These are phyloP conservation scores for Lasiosphaeria hispida DNA, from an alignment of 495 filamentous ascomycete species.

Conservation along the genomic window DNA sequence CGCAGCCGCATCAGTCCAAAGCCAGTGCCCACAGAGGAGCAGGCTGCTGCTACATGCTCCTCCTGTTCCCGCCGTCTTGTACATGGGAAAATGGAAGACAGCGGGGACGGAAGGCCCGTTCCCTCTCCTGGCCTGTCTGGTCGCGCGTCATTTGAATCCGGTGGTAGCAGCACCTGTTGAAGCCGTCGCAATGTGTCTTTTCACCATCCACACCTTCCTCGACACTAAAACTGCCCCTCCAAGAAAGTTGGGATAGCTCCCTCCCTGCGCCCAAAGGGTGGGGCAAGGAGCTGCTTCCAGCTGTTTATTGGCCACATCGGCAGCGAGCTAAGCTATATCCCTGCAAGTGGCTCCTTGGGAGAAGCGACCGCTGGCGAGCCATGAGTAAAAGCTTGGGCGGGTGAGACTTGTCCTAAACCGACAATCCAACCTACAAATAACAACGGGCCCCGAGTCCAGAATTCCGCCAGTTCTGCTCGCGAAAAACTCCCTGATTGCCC, in stretches of 20 bases:
- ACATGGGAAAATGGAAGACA: background rate
- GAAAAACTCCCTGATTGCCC: slow-evolving; percentile 22
- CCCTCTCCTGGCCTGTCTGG: background rate
- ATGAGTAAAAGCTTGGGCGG: slow-evolving; percentile 28
- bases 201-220: background rate
- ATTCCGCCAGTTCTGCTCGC: slow-evolving; percentile 33
- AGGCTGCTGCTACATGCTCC: too few species aligned
- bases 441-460: slow-evolving; percentile 39
- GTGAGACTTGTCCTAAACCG: slow-evolving; percentile 28
- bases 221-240: background rate
- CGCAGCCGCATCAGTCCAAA: too few species aligned
- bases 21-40: too few species aligned
- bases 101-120: background rate
- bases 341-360: slow-evolving; percentile 22
- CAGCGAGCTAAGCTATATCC: slow-evolving; percentile 14
- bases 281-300: background rate
- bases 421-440: slow-evolving; percentile 41
- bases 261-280: background rate
- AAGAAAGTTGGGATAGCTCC: background rate
- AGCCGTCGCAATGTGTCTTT: background rate
- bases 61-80: too few species aligned
- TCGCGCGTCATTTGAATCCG: too few species aligned
- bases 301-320: slow-evolving; percentile 14
- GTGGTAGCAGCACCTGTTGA: background rate
- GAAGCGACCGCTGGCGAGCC: slow-evolving; percentile 19